Evolutionary conservation across 2,329 filamentous ascomycete genomes (phyloP).

Genomic region (Ceratocystis colombiana): DNA sequence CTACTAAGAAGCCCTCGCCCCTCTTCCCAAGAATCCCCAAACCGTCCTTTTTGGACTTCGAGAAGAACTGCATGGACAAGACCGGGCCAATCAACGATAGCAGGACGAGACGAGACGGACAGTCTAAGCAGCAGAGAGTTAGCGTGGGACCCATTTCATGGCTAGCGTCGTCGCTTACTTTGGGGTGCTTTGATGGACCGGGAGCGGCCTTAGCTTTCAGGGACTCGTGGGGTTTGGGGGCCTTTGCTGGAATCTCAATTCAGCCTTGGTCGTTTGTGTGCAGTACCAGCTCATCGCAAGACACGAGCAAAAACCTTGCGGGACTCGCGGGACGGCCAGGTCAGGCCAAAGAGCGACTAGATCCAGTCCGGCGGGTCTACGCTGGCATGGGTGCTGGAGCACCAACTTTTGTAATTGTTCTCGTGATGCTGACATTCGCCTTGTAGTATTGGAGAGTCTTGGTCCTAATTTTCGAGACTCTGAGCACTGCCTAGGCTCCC

Average conservation of each 20-base stretch:
- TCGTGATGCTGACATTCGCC: not conserved
- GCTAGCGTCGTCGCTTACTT: not conserved
- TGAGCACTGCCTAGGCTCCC: too few relatives aligned
- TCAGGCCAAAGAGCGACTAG: not conserved
- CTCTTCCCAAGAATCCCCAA: not conserved
- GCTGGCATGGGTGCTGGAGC: not conserved
- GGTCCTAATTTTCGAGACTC: too few relatives aligned
- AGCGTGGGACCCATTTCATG: too few relatives aligned
- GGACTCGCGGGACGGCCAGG: not conserved
- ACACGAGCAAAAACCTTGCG: not conserved
- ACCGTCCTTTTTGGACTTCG: not conserved
- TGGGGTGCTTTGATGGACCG: not conserved
- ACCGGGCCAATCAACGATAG: not conserved
- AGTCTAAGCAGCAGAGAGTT: not conserved
- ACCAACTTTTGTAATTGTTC: not conserved
- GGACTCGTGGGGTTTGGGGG: not conserved
- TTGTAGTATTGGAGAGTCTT: too few relatives aligned
- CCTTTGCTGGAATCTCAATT: not conserved
- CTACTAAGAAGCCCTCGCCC: not conserved
- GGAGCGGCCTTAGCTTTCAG: constrained; percentile 12
- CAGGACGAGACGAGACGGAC: not conserved
- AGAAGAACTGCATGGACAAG: not conserved
- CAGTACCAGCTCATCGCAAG: not conserved
- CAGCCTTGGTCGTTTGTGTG: not conserved
- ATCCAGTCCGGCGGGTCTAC: not conserved